phyloP scores from a whole-genome alignment of 345 rosid species.

The Brassica nigra region DNA sequence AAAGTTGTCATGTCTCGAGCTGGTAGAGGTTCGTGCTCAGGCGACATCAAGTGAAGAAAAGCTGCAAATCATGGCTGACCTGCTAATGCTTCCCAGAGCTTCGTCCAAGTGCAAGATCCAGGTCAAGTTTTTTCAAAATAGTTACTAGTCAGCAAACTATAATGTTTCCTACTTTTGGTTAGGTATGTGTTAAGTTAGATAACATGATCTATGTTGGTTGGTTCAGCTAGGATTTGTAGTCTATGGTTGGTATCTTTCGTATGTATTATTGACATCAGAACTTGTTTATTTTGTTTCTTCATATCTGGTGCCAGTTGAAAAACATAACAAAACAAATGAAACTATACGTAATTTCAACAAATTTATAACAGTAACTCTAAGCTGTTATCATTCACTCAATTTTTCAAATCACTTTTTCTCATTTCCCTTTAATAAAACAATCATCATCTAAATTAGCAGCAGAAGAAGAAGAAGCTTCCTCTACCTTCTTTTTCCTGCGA shows the following conservation, averaged over 20 bases:
- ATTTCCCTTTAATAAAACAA: not conserved
- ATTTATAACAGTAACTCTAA: slow-evolving; percentile 14
- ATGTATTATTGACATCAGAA: not conserved
- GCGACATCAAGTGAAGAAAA: not conserved
- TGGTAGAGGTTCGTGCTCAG: not conserved
- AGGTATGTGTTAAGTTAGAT: not conserved
- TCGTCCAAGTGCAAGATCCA: not conserved
- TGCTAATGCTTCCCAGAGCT: not conserved
- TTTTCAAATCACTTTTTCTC: not conserved
- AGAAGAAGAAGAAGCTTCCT: slow-evolving; percentile 67
- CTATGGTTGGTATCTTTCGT: not conserved
- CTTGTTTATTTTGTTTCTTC: slow-evolving; percentile 1
- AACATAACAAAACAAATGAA: not conserved
- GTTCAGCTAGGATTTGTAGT: not conserved
- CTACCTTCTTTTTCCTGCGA: slow-evolving; percentile 43
- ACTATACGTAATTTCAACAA: not conserved
- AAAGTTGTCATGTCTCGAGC: not conserved
- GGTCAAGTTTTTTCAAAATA: not conserved
- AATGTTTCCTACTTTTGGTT: not conserved
- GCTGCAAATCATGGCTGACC: not conserved
- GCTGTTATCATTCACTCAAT: not conserved
- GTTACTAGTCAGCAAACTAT: not conserved
- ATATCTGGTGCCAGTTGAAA: not conserved
- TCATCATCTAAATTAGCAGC: slow-evolving; percentile 21
- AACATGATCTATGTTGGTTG: not conserved